phyloP scores from a whole-genome alignment of 352 stramenopile species.

The Pythium dissotocum region DNA sequence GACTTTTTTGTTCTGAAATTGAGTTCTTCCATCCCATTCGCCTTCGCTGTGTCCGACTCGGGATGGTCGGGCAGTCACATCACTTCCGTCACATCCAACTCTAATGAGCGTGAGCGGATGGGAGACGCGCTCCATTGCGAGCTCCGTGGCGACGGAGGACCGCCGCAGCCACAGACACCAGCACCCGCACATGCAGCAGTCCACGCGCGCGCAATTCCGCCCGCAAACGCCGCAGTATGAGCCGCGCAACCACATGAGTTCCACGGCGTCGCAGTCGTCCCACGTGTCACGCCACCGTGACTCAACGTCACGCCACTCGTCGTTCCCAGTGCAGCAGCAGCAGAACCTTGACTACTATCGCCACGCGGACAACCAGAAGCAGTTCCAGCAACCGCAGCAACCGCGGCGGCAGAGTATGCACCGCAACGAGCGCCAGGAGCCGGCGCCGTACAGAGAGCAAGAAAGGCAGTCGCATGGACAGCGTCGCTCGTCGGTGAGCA shows the following conservation, averaged over 20 bases:
- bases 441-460: background rate
- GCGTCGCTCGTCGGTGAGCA: background rate
- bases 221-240: constrained; percentile 5
- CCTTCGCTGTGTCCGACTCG: background rate
- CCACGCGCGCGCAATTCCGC: background rate
- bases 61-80: background rate
- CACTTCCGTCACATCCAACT: background rate
- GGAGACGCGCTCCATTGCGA: constrained; percentile 24
- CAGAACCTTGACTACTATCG: constrained; percentile 1
- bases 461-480: background rate
- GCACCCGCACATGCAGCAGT: background rate
- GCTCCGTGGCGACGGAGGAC: constrained; percentile 18
- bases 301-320: constrained; percentile 13
- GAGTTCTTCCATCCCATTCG: background rate
- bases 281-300: constrained; percentile 6
- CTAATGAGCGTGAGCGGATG: constrained; percentile 23
- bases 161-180: constrained; percentile 3
- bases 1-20: background rate
- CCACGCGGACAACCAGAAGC: background rate
- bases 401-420: background rate
- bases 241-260: constrained; percentile 5
- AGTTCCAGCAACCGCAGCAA: background rate
- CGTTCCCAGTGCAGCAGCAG: constrained; percentile 13
- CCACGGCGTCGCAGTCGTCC: constrained; percentile 14
- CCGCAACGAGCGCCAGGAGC: background rate